Base-by-base conservation (phyloP, 768 basidiomycete genomes). In the Coprinopsis cinerea region DNA sequence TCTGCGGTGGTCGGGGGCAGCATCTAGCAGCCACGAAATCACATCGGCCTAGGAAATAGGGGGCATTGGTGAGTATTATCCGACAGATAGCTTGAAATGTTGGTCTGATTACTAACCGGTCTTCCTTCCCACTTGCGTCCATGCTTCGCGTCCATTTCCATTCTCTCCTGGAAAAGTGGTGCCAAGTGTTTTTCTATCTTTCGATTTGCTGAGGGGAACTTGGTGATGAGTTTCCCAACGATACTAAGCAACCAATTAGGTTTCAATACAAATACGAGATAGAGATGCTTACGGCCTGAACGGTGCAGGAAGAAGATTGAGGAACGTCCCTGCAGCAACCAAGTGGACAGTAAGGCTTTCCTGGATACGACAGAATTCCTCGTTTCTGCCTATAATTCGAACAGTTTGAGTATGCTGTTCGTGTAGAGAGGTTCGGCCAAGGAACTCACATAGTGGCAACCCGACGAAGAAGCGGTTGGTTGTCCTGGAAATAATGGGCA, bases 21-120 rank as follows among this genome's bases (percentile, higher is more conserved):
- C 59, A 28, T 71, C 72, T 24, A 77, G 58, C 7, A 76, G 55
- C 76, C 76, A 79, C 34, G 65, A 64, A 5, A 77, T 64, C 36
- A 74, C 56, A 53, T 78, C n/a, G n/a, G n/a, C n/a, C n/a, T n/a
- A n/a, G n/a, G n/a, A n/a, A n/a, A n/a, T n/a, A n/a, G n/a, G n/a
- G n/a, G n/a, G n/a, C n/a, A n/a, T n/a, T n/a, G n/a, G n/a, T n/a
- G n/a, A n/a, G n/a, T 74, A 44, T 71, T 71, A 75, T 75, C 35
- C 9, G 15, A 11, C 11, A 51, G 13, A 4, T 24, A 53, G 6
- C 2, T n/a, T 1, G 9, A 37, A 7, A 24, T 15, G 15, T 13
- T 4, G 24, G n/a, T 25, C 22, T 6, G 6, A 10, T 25, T 14
- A 53, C 59, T 55, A 30, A 69, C 68, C 14, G 66, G 68, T 54